Conservation (phyloP, 148 eudicot species). For the Tetragonia tetragonoides region DNA sequence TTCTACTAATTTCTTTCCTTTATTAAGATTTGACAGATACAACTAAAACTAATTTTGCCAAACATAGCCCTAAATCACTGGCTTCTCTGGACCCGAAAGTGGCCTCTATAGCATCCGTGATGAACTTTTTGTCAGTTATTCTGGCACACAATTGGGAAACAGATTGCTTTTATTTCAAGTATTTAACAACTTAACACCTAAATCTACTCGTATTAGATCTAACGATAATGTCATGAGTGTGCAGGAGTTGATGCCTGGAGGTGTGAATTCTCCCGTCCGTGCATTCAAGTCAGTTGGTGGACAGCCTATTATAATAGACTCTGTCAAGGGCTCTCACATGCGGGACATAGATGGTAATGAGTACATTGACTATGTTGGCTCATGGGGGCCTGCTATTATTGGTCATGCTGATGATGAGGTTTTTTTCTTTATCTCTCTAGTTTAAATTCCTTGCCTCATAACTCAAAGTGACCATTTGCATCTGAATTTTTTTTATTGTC, state of each 20-base stretch:
- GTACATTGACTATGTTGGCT: constrained; percentile 95
- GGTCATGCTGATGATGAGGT: constrained; percentile 79
- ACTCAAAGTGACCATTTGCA: background rate
- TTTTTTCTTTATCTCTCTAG: constrained; percentile 10
- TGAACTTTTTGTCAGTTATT: background rate
- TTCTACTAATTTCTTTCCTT: too few species aligned
- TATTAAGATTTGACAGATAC: too few species aligned
- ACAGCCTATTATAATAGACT: constrained; percentile 84
- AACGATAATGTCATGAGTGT: constrained; percentile 13
- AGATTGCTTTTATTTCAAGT: background rate
- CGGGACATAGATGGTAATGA: constrained; percentile 96
- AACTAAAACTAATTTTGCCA: too few species aligned
- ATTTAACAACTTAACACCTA: background rate
- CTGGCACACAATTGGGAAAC: background rate
- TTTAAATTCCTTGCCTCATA: background rate
- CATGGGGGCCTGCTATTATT: constrained; percentile 93
- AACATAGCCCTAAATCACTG: too few species aligned
- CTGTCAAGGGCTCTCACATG: constrained; percentile 70
- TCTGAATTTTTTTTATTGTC: background rate
- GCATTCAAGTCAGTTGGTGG: constrained; percentile 99
- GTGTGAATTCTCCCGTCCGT: constrained; percentile 89
- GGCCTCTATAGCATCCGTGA: background rate
- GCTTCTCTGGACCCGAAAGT: background rate
- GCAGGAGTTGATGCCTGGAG: constrained; percentile 95
- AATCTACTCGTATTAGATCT: background rate